A percentile compares a stretch with the other conserved stretches of the same genome.
phyloP scores from a whole-genome alignment of 495 filamentous ascomycete species.

The Massariosphaeria phaeospora region DNA sequence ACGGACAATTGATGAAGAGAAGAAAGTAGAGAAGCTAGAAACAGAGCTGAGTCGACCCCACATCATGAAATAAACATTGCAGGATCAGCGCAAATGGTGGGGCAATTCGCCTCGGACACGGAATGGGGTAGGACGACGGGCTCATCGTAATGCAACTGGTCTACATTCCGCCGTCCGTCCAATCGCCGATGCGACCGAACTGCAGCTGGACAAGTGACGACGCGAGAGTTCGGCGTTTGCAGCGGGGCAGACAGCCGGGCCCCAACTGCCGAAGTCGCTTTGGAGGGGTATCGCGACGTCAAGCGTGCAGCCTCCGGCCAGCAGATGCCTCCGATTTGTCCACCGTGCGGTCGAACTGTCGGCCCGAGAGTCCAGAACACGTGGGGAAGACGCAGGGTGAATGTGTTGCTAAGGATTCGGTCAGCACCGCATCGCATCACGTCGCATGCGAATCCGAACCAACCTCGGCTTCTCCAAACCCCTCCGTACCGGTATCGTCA shows the following conservation, averaged over 20 bases:
- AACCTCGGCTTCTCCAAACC: too few relatives aligned
- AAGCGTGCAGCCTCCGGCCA: background rate
- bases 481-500: too few relatives aligned
- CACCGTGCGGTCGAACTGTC: background rate
- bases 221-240: constrained; percentile 11
- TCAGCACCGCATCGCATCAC: constrained; percentile 9
- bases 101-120: constrained; percentile 6
- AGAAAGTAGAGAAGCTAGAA: background rate
- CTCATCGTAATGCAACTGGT: background rate
- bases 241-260: background rate
- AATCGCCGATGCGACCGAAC: constrained; percentile 18
- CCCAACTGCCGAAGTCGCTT: constrained; percentile 23
- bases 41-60: constrained; percentile 19
- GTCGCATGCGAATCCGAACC: too few relatives aligned
- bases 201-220: background rate
- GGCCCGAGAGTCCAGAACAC: constrained; percentile 5
- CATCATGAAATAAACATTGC: background rate
- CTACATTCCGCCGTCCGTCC: background rate
- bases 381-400: constrained; percentile 12
- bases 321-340: background rate
- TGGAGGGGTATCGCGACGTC: constrained; percentile 16
- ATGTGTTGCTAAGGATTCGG: constrained; percentile 21
- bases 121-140: too few relatives aligned
- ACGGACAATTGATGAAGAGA: background rate
- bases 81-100: background rate